phyloP scores from a whole-genome alignment of 2,329 filamentous ascomycete species.

The Chalaropsis thielavioides region DNA sequence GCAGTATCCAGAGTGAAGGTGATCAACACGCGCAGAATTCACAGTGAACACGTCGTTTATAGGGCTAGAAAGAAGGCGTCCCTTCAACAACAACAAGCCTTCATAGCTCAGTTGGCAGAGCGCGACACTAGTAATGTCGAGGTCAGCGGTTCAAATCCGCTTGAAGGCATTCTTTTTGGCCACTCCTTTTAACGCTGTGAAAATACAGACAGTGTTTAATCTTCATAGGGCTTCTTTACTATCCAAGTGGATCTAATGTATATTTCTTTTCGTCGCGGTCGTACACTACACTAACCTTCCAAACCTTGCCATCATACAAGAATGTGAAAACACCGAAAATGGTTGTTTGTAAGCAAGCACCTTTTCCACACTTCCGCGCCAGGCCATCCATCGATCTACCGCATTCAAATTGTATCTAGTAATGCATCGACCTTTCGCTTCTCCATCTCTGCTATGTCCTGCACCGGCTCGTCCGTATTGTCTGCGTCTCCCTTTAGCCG shows the following conservation, averaged over 20 bases:
- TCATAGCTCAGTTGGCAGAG: constrained; percentile 16
- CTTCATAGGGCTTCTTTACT: too few species aligned
- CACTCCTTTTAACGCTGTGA: too few species aligned
- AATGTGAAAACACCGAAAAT: not conserved
- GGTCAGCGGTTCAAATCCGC: constrained; percentile 16
- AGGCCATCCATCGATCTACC: too few species aligned
- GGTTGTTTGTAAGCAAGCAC: too few species aligned
- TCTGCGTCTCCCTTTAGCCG: constrained; percentile 23
- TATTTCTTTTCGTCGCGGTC: too few species aligned
- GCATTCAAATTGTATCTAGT: constrained; percentile 5
- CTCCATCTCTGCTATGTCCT: constrained; percentile 8
- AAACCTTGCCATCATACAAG: constrained; percentile 1
- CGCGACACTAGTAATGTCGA: constrained; percentile 15
- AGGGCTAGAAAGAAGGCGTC: not conserved
- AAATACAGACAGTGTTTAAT: too few species aligned
- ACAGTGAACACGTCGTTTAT: too few species aligned
- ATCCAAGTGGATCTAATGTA: too few species aligned
- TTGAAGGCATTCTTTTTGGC: constrained; percentile 9
- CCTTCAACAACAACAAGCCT: not conserved
- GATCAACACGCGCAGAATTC: too few species aligned
- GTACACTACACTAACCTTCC: too few species aligned
- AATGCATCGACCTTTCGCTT: constrained; percentile 11
- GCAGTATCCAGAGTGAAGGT: too few species aligned
- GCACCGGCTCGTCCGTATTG: not conserved
- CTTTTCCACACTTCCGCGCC: too few species aligned